Evolutionary conservation across 2,329 filamentous ascomycete species (phyloP).

Genomic region (Chaetomium strumarium): DNA sequence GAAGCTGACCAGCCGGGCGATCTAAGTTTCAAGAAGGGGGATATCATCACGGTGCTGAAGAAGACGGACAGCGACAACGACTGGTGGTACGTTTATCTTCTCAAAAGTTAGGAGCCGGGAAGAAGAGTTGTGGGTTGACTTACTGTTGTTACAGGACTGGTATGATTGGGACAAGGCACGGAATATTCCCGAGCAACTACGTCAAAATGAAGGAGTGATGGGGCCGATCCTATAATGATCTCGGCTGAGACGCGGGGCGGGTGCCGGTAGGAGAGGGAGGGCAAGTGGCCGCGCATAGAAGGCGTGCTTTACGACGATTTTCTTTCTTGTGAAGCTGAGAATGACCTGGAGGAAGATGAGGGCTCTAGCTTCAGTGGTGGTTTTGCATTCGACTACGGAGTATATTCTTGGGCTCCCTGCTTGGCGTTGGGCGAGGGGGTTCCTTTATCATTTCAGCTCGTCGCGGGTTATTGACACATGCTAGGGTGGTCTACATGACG

Average conservation of each 20-base stretch:
- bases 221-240: neutral
- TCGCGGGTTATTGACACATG: neutral
- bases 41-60: conserved; percentile 91
- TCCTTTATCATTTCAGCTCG: neutral
- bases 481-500: neutral
- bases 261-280: neutral
- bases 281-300: neutral
- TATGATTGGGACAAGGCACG: conserved; percentile 73
- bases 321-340: neutral
- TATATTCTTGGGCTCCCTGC: neutral
- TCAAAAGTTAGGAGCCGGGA: neutral
- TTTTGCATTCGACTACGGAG: neutral
- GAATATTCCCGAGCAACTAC: conserved; percentile 87
- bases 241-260: neutral
- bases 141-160: conserved; percentile 60
- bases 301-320: neutral
- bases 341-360: neutral
- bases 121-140: neutral
- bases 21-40: conserved; percentile 93
- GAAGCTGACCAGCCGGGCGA: conserved; percentile 91
- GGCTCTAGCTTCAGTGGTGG: neutral
- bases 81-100: conserved; percentile 66
- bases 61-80: conserved; percentile 90
- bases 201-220: conserved; percentile 57
- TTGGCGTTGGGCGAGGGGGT: conserved; percentile 7